Evolutionary conservation across 139 green algal species (phyloP).

Genomic region (Chlamydomonas sp.): DNA sequence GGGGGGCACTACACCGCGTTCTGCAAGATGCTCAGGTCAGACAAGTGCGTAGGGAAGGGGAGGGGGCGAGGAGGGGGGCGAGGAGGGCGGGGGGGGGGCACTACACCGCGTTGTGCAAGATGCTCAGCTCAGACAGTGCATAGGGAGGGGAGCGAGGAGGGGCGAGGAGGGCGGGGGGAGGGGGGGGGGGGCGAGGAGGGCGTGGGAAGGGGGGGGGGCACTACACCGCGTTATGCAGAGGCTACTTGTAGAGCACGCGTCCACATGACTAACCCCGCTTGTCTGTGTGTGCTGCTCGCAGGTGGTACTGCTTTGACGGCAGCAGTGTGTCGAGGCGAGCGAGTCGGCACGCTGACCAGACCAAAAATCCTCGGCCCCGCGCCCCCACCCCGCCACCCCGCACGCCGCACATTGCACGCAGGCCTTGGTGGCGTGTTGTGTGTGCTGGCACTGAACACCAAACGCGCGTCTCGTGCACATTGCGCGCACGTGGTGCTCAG

Average conservation of each 20-base stretch:
- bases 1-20: neutral
- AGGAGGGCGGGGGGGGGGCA: conserved; percentile 81
- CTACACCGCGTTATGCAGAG: conserved; percentile 5
- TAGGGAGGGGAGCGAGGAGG: neutral
- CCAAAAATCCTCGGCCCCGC: too few relatives aligned
- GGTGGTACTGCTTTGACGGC: conserved; percentile 90
- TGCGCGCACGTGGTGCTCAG: too few relatives aligned
- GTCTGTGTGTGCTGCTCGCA: conserved; percentile 15
- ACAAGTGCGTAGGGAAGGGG: conserved; percentile 11
- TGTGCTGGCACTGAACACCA: too few relatives aligned
- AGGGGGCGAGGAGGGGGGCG: conserved; percentile 25
- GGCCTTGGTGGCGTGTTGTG: too few relatives aligned
- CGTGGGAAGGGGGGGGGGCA: neutral
- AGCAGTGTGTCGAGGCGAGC: conserved; percentile 32
- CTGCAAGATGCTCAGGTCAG: conserved; percentile 25
- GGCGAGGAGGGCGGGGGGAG: conserved; percentile 5
- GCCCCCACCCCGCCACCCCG: too few relatives aligned
- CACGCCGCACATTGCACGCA: too few relatives aligned
- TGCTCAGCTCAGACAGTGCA: conserved; percentile 23
- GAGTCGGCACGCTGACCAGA: too few relatives aligned
- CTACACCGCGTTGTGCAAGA: conserved; percentile 84
- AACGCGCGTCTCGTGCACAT: too few relatives aligned
- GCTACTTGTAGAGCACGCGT: too few relatives aligned
- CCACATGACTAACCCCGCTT: too few relatives aligned
- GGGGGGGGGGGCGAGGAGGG: neutral